These are phyloP conservation scores for Ilex paraguariensis DNA, from an alignment of 305 asterid species.

Conservation along the genomic window DNA sequence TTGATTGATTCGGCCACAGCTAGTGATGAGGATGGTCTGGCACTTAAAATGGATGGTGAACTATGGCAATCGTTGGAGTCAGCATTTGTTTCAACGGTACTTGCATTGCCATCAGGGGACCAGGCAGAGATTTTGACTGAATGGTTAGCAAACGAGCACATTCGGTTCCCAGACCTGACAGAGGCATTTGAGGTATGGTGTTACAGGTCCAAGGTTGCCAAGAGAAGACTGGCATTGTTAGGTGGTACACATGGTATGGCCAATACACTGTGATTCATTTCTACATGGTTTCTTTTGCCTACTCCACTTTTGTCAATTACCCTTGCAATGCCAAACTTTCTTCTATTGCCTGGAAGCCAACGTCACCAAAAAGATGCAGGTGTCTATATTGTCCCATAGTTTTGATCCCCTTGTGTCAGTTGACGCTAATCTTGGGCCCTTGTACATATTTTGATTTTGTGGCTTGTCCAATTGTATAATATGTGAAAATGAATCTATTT, in stretches of 20 bases:
- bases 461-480: too few species aligned
- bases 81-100: conserved; percentile 57
- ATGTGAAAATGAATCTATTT: too few species aligned
- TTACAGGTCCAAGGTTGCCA: conserved; percentile 77
- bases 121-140: conserved; percentile 70
- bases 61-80: conserved; percentile 75
- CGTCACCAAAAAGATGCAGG: too few species aligned
- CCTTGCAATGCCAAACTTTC: not conserved
- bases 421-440: too few species aligned
- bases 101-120: conserved; percentile 62
- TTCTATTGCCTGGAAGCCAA: too few species aligned
- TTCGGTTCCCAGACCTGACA: conserved; percentile 66
- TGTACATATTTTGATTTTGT: too few species aligned
- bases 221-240: conserved; percentile 44
- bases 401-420: too few species aligned
- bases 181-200: conserved; percentile 94
- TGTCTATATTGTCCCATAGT: too few species aligned
- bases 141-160: conserved; percentile 52
- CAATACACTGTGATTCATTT: conserved; percentile 27
- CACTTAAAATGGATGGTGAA: conserved; percentile 43
- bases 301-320: conserved; percentile 5
- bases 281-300: not conserved
- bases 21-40: conserved; percentile 42
- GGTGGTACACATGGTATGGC: conserved; percentile 26
- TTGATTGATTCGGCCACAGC: conserved; percentile 34